Evolutionary conservation across 208 protist genomes (phyloP), one percentile per base, ranked within the genome.

Genomic region (Trypanosoma melophagium): DNA sequence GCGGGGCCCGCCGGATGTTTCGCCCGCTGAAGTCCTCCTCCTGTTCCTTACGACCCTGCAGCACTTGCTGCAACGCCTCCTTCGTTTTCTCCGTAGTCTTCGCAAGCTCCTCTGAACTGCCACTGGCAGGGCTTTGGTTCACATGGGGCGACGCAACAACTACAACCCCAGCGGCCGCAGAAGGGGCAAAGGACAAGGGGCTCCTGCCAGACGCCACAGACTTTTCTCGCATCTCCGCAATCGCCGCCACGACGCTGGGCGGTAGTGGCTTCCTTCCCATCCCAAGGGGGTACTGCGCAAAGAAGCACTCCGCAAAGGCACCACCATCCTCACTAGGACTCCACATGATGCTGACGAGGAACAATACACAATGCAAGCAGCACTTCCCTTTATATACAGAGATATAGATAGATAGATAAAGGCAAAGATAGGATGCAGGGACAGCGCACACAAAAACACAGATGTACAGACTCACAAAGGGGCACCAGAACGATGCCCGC

Each of bases 221-320:
- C 9, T 17, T 41, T 22, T 7, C 21, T 70, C n/a, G n/a, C 16
- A 54, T 22, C 35, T 53, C 21, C 4, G 65, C 59, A 54, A 56
- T 1, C 4, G 38, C 49, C 7, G 19, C 2, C 28, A 25, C 25
- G 3, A 60, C 51, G 35, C 65, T 35, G 0, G 57, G 71, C 49
- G 76, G 66, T 5, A 49, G 22, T 58, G 56, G 40, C 25, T 31
- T 60, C 58, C 49, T 63, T 13, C 87, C 87, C 64, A 93, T 73
- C 3, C 80, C 81, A 17, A 74, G 55, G 0, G 87, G 87, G 63
- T 83, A 93, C 60, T 93, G 87, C 2, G 80, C 79, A 55, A 76
- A 90, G 12, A 69, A 76, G 44, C 66, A 80, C 59, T 90, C 81
- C 2, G 87, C 74, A 60, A 87, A 93, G 38, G 87, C 82, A 1